Conservation (phyloP, 371 early-diverging fungal species). For the Mucor irregularis region DNA sequence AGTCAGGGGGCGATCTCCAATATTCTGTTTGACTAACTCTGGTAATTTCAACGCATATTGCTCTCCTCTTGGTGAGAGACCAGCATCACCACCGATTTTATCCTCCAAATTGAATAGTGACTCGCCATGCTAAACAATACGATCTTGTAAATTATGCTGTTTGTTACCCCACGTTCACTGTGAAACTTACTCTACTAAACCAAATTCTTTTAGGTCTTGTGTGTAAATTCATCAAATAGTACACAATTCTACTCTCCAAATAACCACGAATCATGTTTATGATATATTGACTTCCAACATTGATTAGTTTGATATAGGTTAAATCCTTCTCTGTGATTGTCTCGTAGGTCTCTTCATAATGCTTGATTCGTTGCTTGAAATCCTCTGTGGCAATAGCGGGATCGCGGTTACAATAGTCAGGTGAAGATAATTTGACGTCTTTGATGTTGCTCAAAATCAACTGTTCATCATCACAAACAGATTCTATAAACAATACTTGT, state of each 20-base stretch:
- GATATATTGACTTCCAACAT: constrained; percentile 87
- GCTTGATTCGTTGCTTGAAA: constrained; percentile 85
- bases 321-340: constrained; percentile 76
- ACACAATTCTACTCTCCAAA: constrained; percentile 92
- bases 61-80: constrained; percentile 83
- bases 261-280: constrained; percentile 90
- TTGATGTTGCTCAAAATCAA: constrained; percentile 86
- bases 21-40: constrained; percentile 66
- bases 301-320: constrained; percentile 90
- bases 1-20: constrained; percentile 75
- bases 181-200: constrained; percentile 63
- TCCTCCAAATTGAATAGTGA: constrained; percentile 84
- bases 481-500: constrained; percentile 94
- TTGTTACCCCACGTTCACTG: too few relatives aligned
- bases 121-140: constrained; percentile 81
- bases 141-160: too few relatives aligned
- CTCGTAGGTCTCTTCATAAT: constrained; percentile 89
- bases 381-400: constrained; percentile 84
- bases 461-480: constrained; percentile 86
- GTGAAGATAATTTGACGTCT: constrained; percentile 90
- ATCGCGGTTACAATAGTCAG: constrained; percentile 84
- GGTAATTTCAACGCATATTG: constrained; percentile 87
- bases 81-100: constrained; percentile 94
- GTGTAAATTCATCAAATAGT: constrained; percentile 97
- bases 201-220: constrained; percentile 91